A percentile compares a stretch with the other conserved stretches of the same genome.
Conservation (phyloP, 169 alveolate genomes). For the Plasmodium cynomolgi region DNA sequence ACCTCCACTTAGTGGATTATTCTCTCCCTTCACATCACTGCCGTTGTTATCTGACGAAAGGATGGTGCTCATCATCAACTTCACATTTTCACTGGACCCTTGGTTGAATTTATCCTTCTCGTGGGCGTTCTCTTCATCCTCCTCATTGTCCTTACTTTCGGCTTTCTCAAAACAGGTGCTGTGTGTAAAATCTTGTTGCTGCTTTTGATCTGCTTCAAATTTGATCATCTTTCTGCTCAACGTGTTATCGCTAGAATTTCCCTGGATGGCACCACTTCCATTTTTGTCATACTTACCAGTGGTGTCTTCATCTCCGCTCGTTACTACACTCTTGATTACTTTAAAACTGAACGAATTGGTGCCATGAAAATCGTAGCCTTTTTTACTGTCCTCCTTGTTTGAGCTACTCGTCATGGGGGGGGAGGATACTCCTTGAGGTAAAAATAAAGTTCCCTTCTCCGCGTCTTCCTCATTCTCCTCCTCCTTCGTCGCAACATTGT, state of each 20-base stretch:
- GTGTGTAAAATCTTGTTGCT: background rate
- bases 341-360: background rate
- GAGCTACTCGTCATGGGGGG: background rate
- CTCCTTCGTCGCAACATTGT: background rate
- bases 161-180: background rate
- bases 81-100: slow-evolving; percentile 16
- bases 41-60: background rate
- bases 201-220: background rate
- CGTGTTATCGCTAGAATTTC: background rate
- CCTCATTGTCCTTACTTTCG: background rate
- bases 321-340: background rate
- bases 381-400: background rate
- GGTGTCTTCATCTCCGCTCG: background rate
- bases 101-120: slow-evolving; percentile 1
- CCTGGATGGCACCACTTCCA: background rate
- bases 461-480: background rate
- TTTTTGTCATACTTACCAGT: background rate
- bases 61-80: background rate
- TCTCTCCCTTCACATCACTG: slow-evolving; percentile 18
- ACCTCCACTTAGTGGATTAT: background rate
- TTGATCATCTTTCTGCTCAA: background rate
- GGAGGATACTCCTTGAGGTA: background rate
- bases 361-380: background rate
- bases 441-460: background rate
- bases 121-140: background rate